Evolutionary conservation across 208 protist genomes (phyloP).

Genomic region (Blastocrithidia nonstop): DNA sequence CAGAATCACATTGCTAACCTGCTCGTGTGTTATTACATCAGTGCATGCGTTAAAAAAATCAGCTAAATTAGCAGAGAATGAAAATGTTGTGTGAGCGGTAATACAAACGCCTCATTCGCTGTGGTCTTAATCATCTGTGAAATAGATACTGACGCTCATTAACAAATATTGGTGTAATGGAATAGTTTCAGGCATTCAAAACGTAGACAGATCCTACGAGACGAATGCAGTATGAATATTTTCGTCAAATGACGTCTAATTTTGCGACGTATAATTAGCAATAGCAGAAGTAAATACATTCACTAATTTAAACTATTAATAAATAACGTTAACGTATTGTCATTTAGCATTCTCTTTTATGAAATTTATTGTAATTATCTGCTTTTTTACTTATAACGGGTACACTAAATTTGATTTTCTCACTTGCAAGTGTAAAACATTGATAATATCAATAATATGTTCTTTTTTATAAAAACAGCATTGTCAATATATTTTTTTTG

Average conservation of each 20-base stretch:
- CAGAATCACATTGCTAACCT: constrained; percentile 29
- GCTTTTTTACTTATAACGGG: no score
- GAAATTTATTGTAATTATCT: no score
- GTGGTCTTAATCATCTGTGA: constrained; percentile 72
- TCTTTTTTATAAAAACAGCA: no score
- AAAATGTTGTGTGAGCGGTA: constrained; percentile 34
- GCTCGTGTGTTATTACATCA: constrained; percentile 18
- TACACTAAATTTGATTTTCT: no score
- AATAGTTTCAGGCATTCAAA: constrained; percentile 66
- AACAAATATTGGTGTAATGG: constrained; percentile 48
- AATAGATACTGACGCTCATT: constrained; percentile 71
- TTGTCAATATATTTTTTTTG: no score
- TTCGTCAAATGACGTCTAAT: constrained; percentile 29
- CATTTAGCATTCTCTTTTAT: no score
- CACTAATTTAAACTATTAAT: no score
- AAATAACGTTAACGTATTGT: no score
- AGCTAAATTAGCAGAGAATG: constrained; percentile 23
- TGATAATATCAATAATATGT: no score
- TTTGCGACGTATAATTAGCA: constrained; percentile 10
- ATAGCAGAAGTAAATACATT: constrained; percentile 5
- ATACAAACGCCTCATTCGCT: constrained; percentile 53
- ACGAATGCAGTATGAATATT: constrained; percentile 46
- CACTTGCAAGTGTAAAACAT: no score
- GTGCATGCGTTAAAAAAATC: constrained; percentile 38
- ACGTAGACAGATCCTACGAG: constrained; percentile 64